Conservation (phyloP, 345 rosid species). For the Pistacia vera region DNA sequence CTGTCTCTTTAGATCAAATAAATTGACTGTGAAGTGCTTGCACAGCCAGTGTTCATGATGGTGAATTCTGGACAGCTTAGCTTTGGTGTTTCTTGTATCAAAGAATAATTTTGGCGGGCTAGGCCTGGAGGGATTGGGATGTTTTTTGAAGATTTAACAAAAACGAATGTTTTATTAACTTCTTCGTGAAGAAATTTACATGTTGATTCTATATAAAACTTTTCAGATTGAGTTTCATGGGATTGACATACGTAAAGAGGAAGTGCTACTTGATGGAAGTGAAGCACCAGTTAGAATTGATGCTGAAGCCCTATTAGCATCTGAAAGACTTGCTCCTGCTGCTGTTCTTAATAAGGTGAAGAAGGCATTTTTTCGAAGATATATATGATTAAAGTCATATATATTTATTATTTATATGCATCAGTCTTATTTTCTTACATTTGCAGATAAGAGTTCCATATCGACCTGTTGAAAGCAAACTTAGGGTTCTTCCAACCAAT, state of each 20-base stretch:
- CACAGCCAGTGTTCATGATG: neutral
- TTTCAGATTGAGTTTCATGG: conserved; percentile 84
- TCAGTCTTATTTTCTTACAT: neutral
- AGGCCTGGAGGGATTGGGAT: neutral
- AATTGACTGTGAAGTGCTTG: neutral
- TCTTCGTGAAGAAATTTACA: conserved; percentile 4
- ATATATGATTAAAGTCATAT: neutral
- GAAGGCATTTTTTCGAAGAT: conserved; percentile 1
- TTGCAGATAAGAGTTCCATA: conserved; percentile 80
- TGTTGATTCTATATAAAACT: conserved; percentile 4
- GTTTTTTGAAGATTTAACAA: neutral
- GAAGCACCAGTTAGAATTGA: conserved; percentile 90
- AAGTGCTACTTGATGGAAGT: conserved; percentile 92
- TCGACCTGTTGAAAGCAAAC: conserved; percentile 81
- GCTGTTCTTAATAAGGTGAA: conserved; percentile 85
- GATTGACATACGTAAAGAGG: conserved; percentile 70
- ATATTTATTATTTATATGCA: too few relatives aligned
- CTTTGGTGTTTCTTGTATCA: neutral
- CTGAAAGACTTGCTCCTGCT: conserved; percentile 73
- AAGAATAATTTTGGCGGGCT: neutral
- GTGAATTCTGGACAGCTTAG: neutral
- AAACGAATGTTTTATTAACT: neutral
- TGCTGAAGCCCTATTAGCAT: conserved; percentile 74
- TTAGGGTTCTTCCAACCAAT: conserved; percentile 58
- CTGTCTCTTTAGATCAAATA: neutral